Evolutionary conservation across 2,329 filamentous ascomycete species (phyloP), one percentile per base, ranked within the genome.

Genomic region (Lecanosticta acicola): DNA sequence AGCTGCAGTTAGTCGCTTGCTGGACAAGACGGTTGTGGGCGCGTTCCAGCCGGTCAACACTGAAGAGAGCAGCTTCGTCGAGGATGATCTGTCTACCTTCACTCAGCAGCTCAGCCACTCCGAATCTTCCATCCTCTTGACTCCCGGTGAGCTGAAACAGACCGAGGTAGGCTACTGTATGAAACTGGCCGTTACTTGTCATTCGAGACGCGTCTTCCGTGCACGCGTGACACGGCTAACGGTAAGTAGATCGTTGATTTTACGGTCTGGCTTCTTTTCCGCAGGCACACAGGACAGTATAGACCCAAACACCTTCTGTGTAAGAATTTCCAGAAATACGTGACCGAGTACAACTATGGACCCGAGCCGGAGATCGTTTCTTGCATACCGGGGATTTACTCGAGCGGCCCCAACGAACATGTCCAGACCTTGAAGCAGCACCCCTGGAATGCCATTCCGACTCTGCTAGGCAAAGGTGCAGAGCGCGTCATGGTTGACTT

Each of bases 401-500:
- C 73, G 9, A 69, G 76, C 5, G 79, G 81, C 54, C 77, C 78
- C 1, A 96, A 95, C 58, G 76, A 77, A 29, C 80, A 87, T 64
- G 83, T 86, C 11, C 71, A 79, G 20, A 71, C 73, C 4, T 70
- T 98, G 42, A 94, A 85, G 64, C 66, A 73, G 18, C 65, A 72
- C 4, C 79, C 84, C 32, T 98, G 93, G 93, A 80, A 82, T 10
- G 77, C 84, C 46, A 62, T 96, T 9, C 76, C 94, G 14, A 73
- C 76, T 19, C 68, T 95, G 3, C 69, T 97, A 9, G 93, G 91
- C 0, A 76, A 76, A 49, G 80, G 80, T 39, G 87, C 87, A 2
- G 85, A 94, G 50, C 74, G 74, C 18, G 81, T 91, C 49, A 87
- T 96, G 79, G 75, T 87, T 41, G 77, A 85, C 55, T 69, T 95